A percentile compares a stretch with the other conserved stretches of the same genome.
Evolutionary conservation across 345 rosid genomes (phyloP).

Genomic region (Draba incana): DNA sequence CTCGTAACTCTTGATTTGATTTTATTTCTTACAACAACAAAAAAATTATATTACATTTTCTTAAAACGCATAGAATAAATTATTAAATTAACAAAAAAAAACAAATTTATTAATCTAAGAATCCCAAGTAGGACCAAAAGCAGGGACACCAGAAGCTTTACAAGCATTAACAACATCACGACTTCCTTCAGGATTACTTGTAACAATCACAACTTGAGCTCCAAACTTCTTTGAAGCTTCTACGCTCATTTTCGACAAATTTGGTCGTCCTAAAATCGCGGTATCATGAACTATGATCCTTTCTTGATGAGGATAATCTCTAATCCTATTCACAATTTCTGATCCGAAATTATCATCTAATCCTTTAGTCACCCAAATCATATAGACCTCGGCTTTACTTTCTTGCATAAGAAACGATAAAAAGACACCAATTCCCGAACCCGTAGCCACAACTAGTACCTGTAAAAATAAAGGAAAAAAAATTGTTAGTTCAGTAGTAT

Average conservation of each 20-base stretch:
- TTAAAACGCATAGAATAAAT: background rate
- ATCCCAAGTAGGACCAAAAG: conserved; percentile 94
- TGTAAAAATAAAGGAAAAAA: background rate
- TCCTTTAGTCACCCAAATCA: conserved; percentile 85
- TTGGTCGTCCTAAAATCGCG: conserved; percentile 63
- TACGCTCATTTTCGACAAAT: conserved; percentile 68
- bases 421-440: conserved; percentile 85
- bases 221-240: conserved; percentile 67
- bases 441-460: conserved; percentile 74
- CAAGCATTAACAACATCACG: conserved; percentile 74
- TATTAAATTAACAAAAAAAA: background rate
- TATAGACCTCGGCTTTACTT: conserved; percentile 55
- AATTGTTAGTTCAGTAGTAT: too few relatives aligned
- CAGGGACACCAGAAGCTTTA: conserved; percentile 61
- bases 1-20: background rate
- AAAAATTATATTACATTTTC: background rate
- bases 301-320: conserved; percentile 51
- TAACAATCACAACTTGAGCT: conserved; percentile 78
- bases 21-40: background rate
- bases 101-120: conserved; percentile 43
- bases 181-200: conserved; percentile 91
- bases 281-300: conserved; percentile 77
- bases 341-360: conserved; percentile 67
- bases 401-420: conserved; percentile 76
- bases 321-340: conserved; percentile 64